These are phyloP conservation scores for Triticum aestivum DNA, from an alignment of 176 grass and related monocot species.

Conservation along the genomic window DNA sequence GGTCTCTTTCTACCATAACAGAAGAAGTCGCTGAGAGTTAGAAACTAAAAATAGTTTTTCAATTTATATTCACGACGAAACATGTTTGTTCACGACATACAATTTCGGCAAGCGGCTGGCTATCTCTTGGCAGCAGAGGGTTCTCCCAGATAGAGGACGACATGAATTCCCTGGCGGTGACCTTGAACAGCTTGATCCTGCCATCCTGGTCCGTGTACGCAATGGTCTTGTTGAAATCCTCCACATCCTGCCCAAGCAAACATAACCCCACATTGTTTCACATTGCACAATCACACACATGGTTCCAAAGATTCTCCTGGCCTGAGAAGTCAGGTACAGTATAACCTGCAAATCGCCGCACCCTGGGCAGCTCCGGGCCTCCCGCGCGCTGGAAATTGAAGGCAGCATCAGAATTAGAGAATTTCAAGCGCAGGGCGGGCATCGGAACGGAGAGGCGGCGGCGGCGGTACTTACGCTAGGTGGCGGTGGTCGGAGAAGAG, in stretches of 20 bases:
- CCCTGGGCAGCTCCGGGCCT: conserved; percentile 26
- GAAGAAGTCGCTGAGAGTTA: neutral
- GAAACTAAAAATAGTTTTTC: conserved; percentile 1
- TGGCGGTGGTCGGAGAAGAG: conserved; percentile 45
- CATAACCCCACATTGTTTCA: neutral
- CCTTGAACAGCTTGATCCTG: conserved; percentile 58
- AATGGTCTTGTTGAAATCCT: conserved; percentile 32
- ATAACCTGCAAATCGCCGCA: conserved; percentile 31
- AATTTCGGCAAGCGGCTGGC: neutral
- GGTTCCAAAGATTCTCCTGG: neutral
- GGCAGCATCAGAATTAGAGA: neutral
- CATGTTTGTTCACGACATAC: neutral
- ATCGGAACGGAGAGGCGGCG: neutral
- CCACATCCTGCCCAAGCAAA: conserved; percentile 30
- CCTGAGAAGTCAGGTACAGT: neutral
- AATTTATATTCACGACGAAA: neutral
- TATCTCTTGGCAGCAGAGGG: conserved; percentile 25
- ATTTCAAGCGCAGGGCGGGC: neutral
- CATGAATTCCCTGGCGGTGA: conserved; percentile 52
- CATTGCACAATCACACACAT: neutral
- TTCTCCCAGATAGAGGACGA: conserved; percentile 63
- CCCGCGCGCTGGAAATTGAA: neutral
- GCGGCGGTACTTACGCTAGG: conserved; percentile 39
- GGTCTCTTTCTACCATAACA: conserved; percentile 20
- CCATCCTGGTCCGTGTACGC: conserved; percentile 56